Base-by-base conservation (phyloP, 202 grass and related monocot species). In the Schoenoplectus tabernaemontani region DNA sequence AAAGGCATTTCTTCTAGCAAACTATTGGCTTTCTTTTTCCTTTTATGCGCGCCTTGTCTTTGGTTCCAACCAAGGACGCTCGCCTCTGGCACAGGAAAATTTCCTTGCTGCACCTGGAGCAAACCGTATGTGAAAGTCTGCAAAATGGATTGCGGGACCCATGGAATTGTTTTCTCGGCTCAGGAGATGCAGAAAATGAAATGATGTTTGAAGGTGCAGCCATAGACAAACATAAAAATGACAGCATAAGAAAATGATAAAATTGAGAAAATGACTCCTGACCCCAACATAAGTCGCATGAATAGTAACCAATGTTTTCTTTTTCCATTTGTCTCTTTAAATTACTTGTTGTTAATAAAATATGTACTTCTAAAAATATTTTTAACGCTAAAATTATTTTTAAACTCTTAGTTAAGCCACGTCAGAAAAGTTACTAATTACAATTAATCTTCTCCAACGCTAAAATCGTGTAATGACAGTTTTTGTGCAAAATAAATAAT, bases 31-130 rank as follows among this genome's bases (percentile, higher is more conserved):
- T 42, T 13, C 11, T 60, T 78, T 42, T 78, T 37, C 46, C 22
- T 78, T 34, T 28, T 41, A 61, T 61, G 57, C 22, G 76, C 53
- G 57, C 56, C 76, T 60, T 39, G 54, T 78, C 13, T 61, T 30
- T 58, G 34, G 54, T 57, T 76, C 28, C 28, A 28, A 28, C 15
- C 72, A 26, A 37, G 15, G 72, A 76, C 72, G 46, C 43, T 76
- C 72, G 72, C 50, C 47, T 74, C 47, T 20, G 4, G 69, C 39
- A 2, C 22, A 2, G 24, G 1, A 7, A 13, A 9, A 17, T 30
- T 51, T 32, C 2, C 13, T 74, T 3, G 4, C 4, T 74, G 75
- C 1, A 23, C 46, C 1, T 8, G 75, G 33, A 17, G 6, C 12
- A 78, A 2, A 26, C 16, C 75, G 75, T 78, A 78, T 2, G 0